Conservation (phyloP, 257 asterid species). For the Solanum sejunctum region DNA sequence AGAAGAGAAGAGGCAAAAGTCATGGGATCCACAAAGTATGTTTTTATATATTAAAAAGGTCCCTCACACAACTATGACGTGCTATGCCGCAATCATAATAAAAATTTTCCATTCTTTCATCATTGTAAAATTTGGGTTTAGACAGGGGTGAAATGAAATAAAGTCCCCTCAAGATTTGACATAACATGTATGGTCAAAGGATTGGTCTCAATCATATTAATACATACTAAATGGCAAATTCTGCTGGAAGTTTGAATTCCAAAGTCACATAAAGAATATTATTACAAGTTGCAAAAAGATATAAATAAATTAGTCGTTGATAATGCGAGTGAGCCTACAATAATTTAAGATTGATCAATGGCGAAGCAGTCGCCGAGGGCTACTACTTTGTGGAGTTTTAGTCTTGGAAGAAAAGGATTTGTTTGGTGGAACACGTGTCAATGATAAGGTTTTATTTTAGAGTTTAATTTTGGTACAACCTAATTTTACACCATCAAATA, state of each 20-base stretch:
- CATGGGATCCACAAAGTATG: too few relatives aligned
- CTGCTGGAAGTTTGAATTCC: neutral
- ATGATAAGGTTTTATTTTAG: neutral
- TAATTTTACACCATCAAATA: too few relatives aligned
- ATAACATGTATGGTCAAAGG: slow-evolving; percentile 6
- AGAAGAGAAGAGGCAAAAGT: too few relatives aligned
- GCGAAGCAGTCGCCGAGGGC: slow-evolving; percentile 4
- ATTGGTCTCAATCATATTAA: slow-evolving; percentile 1
- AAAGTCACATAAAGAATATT: neutral
- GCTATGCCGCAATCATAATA: too few relatives aligned
- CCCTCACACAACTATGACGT: too few relatives aligned
- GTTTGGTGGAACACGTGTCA: slow-evolving; percentile 10
- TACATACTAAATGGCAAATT: neutral
- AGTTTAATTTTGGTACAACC: too few relatives aligned
- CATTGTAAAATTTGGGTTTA: neutral
- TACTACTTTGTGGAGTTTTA: slow-evolving; percentile 12
- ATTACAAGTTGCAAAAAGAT: neutral
- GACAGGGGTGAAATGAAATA: neutral
- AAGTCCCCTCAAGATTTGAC: slow-evolving; percentile 15
- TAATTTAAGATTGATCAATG: slow-evolving; percentile 4
- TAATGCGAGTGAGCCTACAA: slow-evolving; percentile 4
- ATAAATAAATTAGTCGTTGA: neutral
- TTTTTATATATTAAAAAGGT: too few relatives aligned
- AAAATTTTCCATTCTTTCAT: too few relatives aligned
- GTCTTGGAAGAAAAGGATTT: slow-evolving; percentile 17